Evolutionary conservation across 2,329 filamentous ascomycete genomes (phyloP), one percentile per base, ranked within the genome.

Genomic region (Fusarium chlamydosporum): DNA sequence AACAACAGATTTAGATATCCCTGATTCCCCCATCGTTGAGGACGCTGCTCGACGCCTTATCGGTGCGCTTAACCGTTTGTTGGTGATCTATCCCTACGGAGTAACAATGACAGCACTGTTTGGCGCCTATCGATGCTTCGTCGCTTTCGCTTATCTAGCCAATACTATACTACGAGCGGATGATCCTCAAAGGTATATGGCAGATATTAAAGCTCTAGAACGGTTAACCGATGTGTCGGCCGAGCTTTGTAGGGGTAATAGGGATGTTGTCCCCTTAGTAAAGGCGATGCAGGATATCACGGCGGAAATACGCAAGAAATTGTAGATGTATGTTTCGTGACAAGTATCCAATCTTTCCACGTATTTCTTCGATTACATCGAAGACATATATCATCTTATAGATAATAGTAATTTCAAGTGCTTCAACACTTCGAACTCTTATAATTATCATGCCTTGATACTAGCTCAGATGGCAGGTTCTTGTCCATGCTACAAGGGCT

Each of bases 121-220:
- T 34, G 75, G 75, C 11, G 73, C 73, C 6, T 77, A 75, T 11
- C 56, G 75, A 8, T 74, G 70, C 6, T 75, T 75, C 15, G 70
- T 76, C 6, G 71, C 75, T 6, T 77, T 71, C 40, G 73, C 75
- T 3, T 76, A 73, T 38, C 35, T 77, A 3, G 64, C 74, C 11
- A 70, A 73, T 26, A 68, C 61, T 9, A 63, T 77, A 3, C 37
- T 77, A 1, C 70, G 67, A 4, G 51, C 70, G 1, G 16, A 67
- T 0, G 65, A 77, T 33, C 47, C 69, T 2, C 59, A 12, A 2
- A 52, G 50, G 0, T 71, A 67, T 6, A 51, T 56, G 38, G 61
- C 54, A 3, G 75, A 77, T 31, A 61, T 75, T 1, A 61, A 65
- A 46, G 60, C 71, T 2, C 58, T 77, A 7, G 67, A 72, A 16